Evolutionary conservation across 257 asterid genomes (phyloP).

Genomic region (Jasminum sambac): DNA sequence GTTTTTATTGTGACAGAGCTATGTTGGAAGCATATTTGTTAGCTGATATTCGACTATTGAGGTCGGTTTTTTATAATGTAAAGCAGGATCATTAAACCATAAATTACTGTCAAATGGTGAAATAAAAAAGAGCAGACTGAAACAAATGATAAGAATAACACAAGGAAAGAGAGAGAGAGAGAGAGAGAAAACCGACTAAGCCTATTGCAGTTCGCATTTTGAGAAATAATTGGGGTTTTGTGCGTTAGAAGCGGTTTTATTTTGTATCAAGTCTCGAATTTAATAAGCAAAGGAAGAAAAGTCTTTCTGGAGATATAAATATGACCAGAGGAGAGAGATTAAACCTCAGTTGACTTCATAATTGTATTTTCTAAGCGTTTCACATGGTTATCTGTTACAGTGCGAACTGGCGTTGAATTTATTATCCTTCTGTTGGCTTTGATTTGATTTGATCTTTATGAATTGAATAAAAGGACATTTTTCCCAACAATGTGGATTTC

Average conservation of each 20-base stretch:
- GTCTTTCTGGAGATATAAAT: background rate
- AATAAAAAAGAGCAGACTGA: background rate
- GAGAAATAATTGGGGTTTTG: background rate
- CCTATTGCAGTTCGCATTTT: background rate
- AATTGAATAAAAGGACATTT: background rate
- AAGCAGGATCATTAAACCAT: too few species aligned
- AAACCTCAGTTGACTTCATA: background rate
- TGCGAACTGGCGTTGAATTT: background rate
- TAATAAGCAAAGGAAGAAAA: too few species aligned
- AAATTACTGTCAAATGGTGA: background rate
- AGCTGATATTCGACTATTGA: background rate
- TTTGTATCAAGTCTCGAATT: background rate
- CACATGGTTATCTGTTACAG: background rate
- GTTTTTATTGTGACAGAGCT: background rate
- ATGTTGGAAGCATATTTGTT: background rate
- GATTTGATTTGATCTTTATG: background rate
- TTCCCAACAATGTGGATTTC: constrained; percentile 16
- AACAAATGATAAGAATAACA: background rate
- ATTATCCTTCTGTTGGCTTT: background rate
- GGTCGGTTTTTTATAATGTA: background rate
- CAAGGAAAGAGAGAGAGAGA: too few species aligned
- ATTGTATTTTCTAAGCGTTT: background rate
- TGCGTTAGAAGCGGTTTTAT: background rate
- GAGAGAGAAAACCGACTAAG: background rate
- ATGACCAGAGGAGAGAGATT: background rate